Conservation (phyloP, 2,329 filamentous ascomycete species). For the Chrysosporium queenslandicum region DNA sequence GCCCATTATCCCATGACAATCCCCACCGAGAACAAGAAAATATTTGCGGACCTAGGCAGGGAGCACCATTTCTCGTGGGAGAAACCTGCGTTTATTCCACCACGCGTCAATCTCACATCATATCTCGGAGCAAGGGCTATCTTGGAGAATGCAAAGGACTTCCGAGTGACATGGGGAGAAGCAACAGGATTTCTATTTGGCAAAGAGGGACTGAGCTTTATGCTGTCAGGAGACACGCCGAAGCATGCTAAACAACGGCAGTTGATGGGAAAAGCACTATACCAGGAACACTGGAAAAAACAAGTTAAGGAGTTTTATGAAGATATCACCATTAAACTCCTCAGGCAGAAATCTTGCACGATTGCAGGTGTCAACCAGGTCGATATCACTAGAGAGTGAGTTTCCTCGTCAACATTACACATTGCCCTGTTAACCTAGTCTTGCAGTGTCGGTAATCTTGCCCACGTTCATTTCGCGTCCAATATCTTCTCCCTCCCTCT, state of each 20-base stretch:
- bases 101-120: conserved; percentile 18
- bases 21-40: conserved; percentile 20
- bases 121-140: conserved; percentile 19
- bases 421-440: background rate
- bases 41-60: conserved; percentile 21
- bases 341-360: conserved; percentile 47
- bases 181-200: conserved; percentile 19
- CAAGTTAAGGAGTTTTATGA: conserved; percentile 20
- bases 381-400: conserved; percentile 25
- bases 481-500: conserved; percentile 22
- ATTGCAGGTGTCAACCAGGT: conserved; percentile 41
- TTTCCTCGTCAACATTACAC: background rate
- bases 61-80: conserved; percentile 18
- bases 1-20: conserved; percentile 25
- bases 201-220: conserved; percentile 17
- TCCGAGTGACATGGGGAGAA: conserved; percentile 21
- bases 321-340: conserved; percentile 18
- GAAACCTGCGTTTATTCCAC: conserved; percentile 18
- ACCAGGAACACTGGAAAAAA: conserved; percentile 19
- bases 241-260: conserved; percentile 17
- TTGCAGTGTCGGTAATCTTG: conserved; percentile 20
- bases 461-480: conserved; percentile 22
- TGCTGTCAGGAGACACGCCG: conserved; percentile 19
- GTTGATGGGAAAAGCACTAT: conserved; percentile 19
- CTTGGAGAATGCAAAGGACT: conserved; percentile 20